These are phyloP conservation scores for Echium plantagineum DNA, from an alignment of 257 asterid genomes.

Conservation along the genomic window DNA sequence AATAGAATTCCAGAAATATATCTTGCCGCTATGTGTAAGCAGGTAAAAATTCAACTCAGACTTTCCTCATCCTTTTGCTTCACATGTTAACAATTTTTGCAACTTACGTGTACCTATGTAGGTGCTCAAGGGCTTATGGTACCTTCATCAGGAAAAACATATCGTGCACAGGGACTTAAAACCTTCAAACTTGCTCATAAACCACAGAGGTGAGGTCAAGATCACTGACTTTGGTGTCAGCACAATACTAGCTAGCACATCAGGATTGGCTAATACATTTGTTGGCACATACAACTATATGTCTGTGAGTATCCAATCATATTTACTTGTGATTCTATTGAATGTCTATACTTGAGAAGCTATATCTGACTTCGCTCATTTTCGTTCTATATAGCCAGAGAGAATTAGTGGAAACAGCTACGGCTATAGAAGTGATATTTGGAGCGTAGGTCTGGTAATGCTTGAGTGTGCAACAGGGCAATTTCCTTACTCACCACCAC, in stretches of 20 bases:
- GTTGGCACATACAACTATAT: slow-evolving; percentile 98
- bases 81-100: slow-evolving; percentile 5
- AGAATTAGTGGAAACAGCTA: slow-evolving; percentile 67
- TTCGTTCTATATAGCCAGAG: slow-evolving; percentile 56
- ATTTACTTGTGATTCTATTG: neutral
- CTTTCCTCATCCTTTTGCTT: slow-evolving; percentile 2
- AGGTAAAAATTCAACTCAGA: slow-evolving; percentile 32
- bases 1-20: slow-evolving; percentile 74
- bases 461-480: slow-evolving; percentile 83
- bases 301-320: slow-evolving; percentile 66
- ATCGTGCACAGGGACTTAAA: slow-evolving; percentile 91
- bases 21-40: slow-evolving; percentile 92
- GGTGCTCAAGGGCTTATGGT: slow-evolving; percentile 98
- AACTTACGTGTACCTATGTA: slow-evolving; percentile 13
- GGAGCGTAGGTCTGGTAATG: slow-evolving; percentile 94
- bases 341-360: neutral
- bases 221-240: slow-evolving; percentile 98
- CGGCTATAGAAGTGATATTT: slow-evolving; percentile 81
- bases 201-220: slow-evolving; percentile 95
- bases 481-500: slow-evolving; percentile 83
- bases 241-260: slow-evolving; percentile 71
- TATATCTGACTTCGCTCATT: slow-evolving; percentile 5
- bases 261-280: slow-evolving; percentile 83
- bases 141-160: slow-evolving; percentile 97
- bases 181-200: slow-evolving; percentile 87